phyloP scores from a whole-genome alignment of 2,329 filamentous ascomycete genomes.

The Scolecobasidium constrictum region DNA sequence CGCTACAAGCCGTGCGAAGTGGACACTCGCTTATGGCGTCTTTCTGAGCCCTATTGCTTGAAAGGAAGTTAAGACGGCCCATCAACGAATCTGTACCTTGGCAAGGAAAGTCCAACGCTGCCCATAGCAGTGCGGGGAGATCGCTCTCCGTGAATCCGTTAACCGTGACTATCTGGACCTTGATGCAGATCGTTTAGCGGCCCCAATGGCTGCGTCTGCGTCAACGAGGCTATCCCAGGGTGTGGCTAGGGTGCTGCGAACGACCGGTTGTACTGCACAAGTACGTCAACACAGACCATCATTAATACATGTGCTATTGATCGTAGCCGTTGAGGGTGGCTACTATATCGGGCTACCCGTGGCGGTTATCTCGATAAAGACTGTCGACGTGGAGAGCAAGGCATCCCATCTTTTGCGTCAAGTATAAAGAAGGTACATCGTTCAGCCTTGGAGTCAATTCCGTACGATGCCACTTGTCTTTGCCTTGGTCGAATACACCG shows the following conservation, averaged over 20 bases:
- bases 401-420: background rate
- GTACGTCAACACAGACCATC: background rate
- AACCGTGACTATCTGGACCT: background rate
- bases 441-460: background rate
- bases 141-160: background rate
- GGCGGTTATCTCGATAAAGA: background rate
- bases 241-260: background rate
- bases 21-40: background rate
- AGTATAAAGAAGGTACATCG: constrained; percentile 1
- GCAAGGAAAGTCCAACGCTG: background rate
- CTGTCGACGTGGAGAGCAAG: background rate
- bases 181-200: background rate
- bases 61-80: background rate
- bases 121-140: background rate
- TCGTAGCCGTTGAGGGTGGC: background rate
- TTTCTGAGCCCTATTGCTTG: background rate
- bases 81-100: background rate
- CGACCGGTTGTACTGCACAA: background rate
- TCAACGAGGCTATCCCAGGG: background rate
- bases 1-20: too few species aligned
- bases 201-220: background rate
- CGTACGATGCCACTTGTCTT: constrained; percentile 1
- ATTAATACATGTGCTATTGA: background rate
- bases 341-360: background rate
- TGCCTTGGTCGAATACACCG: background rate